Conservation (phyloP, 495 filamentous ascomycete species). For the Lasiosphaeria hispida region DNA sequence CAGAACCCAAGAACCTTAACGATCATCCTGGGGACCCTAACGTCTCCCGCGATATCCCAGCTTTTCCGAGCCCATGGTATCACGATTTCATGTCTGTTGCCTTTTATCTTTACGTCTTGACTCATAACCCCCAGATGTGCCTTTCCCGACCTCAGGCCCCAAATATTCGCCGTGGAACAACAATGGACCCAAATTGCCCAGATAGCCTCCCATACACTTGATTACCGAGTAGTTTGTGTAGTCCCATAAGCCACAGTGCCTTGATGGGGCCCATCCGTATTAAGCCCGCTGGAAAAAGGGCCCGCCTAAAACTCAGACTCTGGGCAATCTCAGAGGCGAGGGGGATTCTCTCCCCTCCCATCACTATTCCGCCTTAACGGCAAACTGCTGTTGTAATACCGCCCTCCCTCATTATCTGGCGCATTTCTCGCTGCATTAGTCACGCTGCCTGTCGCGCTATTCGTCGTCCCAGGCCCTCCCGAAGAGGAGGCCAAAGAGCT, state of each 20-base stretch:
- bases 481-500: neutral
- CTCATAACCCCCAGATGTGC: no score
- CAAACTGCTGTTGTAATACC: slow-evolving; percentile 4
- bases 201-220: no score
- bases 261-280: no score
- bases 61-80: neutral
- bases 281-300: no score
- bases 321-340: slow-evolving; percentile 7
- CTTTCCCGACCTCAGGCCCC: neutral
- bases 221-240: no score
- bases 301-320: neutral
- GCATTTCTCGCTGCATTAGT: neutral
- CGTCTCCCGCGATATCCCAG: no score
- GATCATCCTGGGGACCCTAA: no score
- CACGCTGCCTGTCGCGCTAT: no score
- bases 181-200: neutral
- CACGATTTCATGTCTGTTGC: neutral
- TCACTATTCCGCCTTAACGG: slow-evolving; percentile 16
- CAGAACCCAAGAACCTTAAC: no score
- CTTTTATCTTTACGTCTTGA: neutral
- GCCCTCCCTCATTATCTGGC: slow-evolving; percentile 3
- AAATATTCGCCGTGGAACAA: neutral
- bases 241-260: no score
- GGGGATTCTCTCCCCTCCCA: slow-evolving; percentile 18
- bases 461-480: no score